These are phyloP conservation scores for Fagus crenata DNA, from an alignment of 306 rosid species.

Conservation along the genomic window DNA sequence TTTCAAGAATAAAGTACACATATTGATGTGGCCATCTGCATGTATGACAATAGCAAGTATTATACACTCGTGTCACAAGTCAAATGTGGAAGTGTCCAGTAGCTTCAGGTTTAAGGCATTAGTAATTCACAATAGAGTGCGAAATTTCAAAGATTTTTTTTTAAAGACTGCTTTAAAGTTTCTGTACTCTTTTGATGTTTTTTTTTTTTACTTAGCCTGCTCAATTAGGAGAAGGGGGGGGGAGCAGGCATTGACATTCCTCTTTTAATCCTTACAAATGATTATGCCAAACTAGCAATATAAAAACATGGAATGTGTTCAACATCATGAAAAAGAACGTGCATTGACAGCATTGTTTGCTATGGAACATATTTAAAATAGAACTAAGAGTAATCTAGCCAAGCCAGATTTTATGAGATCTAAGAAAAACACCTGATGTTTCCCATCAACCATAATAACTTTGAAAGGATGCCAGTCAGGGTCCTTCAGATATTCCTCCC, in stretches of 20 bases:
- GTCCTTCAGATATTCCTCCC: slow-evolving; percentile 92
- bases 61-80: background rate
- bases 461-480: slow-evolving; percentile 96
- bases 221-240: background rate
- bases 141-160: background rate
- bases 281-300: slow-evolving; percentile 1
- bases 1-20: background rate
- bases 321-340: slow-evolving; percentile 15
- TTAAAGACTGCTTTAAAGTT: background rate
- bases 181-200: background rate
- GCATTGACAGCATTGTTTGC: background rate
- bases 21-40: background rate
- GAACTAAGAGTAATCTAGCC: slow-evolving; percentile 11
- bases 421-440: slow-evolving; percentile 51
- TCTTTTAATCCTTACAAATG: background rate
- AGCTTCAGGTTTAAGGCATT: background rate
- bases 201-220: background rate
- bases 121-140: background rate
- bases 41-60: background rate
- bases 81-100: background rate
- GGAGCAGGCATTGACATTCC: background rate
- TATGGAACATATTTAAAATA: slow-evolving; percentile 14
- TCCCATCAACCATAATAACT: slow-evolving; percentile 47
- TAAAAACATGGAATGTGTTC: slow-evolving; percentile 13
- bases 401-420: slow-evolving; percentile 12